These are phyloP conservation scores for Globisporangium cederbergense DNA, from an alignment of 352 stramenopile genomes.

Conservation along the genomic window DNA sequence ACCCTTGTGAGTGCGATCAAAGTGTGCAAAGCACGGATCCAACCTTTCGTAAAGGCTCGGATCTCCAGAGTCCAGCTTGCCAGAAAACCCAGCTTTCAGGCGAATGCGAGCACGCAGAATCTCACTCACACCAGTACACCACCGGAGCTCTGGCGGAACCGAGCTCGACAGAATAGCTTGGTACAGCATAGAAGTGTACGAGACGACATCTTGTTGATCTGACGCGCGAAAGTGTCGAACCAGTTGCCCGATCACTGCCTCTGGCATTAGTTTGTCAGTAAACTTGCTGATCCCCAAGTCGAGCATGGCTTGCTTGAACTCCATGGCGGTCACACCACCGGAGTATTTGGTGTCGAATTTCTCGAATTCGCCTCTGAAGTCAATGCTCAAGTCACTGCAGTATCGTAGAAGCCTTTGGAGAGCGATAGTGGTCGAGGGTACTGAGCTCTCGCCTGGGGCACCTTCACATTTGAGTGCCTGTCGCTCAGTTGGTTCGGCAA, in stretches of 20 bases:
- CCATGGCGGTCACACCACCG: slow-evolving; percentile 34
- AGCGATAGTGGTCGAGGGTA: slow-evolving; percentile 2
- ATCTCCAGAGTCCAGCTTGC: slow-evolving; percentile 29
- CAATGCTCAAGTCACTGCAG: slow-evolving; percentile 38
- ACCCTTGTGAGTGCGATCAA: slow-evolving; percentile 49
- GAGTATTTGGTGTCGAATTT: slow-evolving; percentile 39
- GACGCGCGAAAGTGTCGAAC: slow-evolving; percentile 46
- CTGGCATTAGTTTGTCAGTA: slow-evolving; percentile 16
- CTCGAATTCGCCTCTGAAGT: slow-evolving; percentile 55
- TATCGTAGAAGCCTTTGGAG: slow-evolving; percentile 25
- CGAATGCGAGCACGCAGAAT: slow-evolving; percentile 44
- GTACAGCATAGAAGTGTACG: slow-evolving; percentile 36
- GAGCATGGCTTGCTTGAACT: slow-evolving; percentile 55
- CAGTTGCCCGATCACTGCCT: slow-evolving; percentile 45
- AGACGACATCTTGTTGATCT: slow-evolving; percentile 28
- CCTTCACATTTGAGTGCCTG: not conserved
- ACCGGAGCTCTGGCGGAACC: slow-evolving; percentile 14
- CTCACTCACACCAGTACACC: slow-evolving; percentile 31
- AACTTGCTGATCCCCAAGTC: slow-evolving; percentile 32
- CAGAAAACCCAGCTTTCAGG: slow-evolving; percentile 25
- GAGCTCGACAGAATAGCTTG: slow-evolving; percentile 10
- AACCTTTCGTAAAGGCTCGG: slow-evolving; percentile 29
- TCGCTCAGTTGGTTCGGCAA: not conserved
- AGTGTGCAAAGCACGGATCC: slow-evolving; percentile 60
- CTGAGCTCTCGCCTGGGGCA: not conserved